Base-by-base conservation (phyloP, 2,329 filamentous ascomycete genomes). In the Claviceps citrina region DNA sequence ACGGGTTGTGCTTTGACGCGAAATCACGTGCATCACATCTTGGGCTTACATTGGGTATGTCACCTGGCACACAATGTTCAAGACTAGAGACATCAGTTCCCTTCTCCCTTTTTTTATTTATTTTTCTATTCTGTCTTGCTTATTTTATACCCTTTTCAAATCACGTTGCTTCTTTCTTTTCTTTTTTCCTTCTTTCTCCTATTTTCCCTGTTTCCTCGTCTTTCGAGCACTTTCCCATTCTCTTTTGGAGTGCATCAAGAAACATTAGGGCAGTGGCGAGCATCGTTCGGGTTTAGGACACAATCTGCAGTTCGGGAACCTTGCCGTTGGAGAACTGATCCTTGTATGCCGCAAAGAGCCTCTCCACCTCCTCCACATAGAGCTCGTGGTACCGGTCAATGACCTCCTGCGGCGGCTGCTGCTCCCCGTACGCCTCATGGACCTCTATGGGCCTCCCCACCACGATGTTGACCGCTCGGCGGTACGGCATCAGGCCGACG, bases 401-500 rank as follows among this genome's bases (percentile, higher is more conserved):
- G 50, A 93, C 85, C 7, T 68, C 70, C 44, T 81, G 73, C 19
- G 79, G 71, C 1, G 89, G 82, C 44, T 77, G 82, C 44, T 77
- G 74, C 26, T 52, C 47, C n/a, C 55, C 58, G 31, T 72, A 64
- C 16, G 69, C 62, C 45, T 71, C 69, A 38, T 72, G 63, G 5
- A 94, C 80, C 46, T 68, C 66, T 45, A 95, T 85, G 0, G 89
- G 86, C 39, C 73, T 70, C 3, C 89, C 89, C 12, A 94, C 83
- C 10, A 98, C 87, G 36, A 95, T 76, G 54, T 96, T 91, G 43
- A 98, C 66, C 9, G 85, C 80, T 38, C 79, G 70, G 10, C 91
- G 77, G 58, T 95, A 96, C 0, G 91, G 91, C 84, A 96, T 86
- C 51, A 96, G 65, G 4, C 91, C 91, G 12, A 95, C 84, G 57